A percentile compares a stretch with the other conserved stretches of the same genome.
phyloP scores from a whole-genome alignment of 148 eudicot species.

The Vaccinium darrowii region DNA sequence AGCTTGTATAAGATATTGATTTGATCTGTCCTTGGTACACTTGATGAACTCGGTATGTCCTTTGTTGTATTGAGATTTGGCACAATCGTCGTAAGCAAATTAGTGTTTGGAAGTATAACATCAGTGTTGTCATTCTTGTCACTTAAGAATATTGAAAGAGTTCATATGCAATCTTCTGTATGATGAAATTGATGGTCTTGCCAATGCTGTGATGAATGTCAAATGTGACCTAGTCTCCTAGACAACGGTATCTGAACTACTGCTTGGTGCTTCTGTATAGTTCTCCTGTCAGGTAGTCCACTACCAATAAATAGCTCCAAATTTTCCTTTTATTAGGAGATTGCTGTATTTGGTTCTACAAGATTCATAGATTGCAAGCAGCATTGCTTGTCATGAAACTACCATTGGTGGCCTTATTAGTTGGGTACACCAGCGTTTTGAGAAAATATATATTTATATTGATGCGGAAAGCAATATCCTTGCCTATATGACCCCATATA shows the following conservation, averaged over 20 bases:
- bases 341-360: background rate
- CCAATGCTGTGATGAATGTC: background rate
- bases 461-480: background rate
- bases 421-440: background rate
- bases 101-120: background rate
- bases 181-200: background rate
- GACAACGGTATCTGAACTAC: background rate
- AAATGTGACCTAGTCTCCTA: background rate
- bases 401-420: background rate
- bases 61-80: background rate
- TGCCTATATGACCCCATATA: background rate
- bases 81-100: background rate
- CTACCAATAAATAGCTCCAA: background rate
- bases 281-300: background rate
- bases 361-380: background rate
- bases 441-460: background rate
- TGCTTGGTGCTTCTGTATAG: background rate
- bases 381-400: background rate
- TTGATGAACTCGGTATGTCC: slow-evolving; percentile 15
- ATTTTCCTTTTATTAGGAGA: background rate
- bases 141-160: slow-evolving; percentile 6
- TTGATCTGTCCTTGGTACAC: slow-evolving; percentile 16
- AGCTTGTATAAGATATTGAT: slow-evolving; percentile 10
- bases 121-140: slow-evolving; percentile 13
- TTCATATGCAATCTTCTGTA: background rate